Percentiles rank a stretch among this genome's conserved stretches.
Conservation (phyloP, 139 green algal genomes). For the Asterochloris sp. region DNA sequence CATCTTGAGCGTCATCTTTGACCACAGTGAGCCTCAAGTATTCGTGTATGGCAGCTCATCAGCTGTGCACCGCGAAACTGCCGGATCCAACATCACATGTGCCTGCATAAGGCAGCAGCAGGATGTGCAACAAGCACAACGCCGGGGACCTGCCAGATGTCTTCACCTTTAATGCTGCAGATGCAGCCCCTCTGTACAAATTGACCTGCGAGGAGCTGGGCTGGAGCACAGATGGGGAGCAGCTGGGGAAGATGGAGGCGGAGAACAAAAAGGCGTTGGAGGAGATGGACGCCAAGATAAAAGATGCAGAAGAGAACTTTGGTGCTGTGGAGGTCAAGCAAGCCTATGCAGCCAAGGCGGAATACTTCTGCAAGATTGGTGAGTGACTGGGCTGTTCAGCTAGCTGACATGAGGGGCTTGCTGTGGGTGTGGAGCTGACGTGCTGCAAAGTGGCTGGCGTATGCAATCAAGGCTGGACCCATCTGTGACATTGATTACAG, state of each 20-base stretch:
- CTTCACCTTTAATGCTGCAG: constrained; percentile 32
- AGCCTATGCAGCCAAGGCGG: constrained; percentile 81
- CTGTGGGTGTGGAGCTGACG: too few relatives aligned
- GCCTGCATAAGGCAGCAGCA: background rate
- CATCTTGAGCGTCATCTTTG: constrained; percentile 50
- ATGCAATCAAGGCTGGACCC: background rate
- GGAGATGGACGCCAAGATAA: constrained; percentile 71
- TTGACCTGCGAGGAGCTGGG: constrained; percentile 64
- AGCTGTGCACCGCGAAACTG: background rate
- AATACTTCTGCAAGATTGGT: constrained; percentile 78
- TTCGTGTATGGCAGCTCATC: background rate
- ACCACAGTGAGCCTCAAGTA: constrained; percentile 36
- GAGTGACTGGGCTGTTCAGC: background rate
- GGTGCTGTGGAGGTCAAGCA: constrained; percentile 95
- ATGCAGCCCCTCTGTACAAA: constrained; percentile 71
- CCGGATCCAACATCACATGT: background rate
- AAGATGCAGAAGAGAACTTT: constrained; percentile 89
- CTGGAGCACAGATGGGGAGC: constrained; percentile 46
- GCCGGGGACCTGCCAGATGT: background rate
- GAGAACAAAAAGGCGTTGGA: constrained; percentile 51
- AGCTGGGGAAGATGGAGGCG: constrained; percentile 53
- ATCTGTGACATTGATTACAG: background rate
- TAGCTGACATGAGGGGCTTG: too few relatives aligned
- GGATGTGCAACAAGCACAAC: background rate
- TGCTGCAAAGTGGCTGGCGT: background rate